Conservation (phyloP, 441 rosid species). For the Arabidopsis lyrata region DNA sequence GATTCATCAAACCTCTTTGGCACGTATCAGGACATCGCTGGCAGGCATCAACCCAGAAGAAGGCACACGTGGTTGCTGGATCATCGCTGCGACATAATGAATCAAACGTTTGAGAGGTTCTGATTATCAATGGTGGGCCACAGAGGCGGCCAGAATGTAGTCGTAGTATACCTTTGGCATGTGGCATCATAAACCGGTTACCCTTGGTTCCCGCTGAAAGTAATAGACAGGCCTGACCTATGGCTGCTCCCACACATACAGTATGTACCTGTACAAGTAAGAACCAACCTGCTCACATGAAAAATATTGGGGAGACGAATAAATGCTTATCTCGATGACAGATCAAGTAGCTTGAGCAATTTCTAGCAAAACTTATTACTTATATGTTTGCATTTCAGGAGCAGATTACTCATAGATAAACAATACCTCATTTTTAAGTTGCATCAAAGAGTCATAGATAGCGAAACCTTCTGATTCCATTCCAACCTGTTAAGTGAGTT, state of each 20-base stretch:
- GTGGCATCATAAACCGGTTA: slow-evolving; percentile 87
- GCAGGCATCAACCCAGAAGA: slow-evolving; percentile 88
- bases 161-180: slow-evolving; percentile 69
- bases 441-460: slow-evolving; percentile 86
- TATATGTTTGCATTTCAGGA: slow-evolving; percentile 2
- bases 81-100: slow-evolving; percentile 63
- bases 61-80: slow-evolving; percentile 84
- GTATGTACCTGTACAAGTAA: slow-evolving; percentile 69
- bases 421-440: slow-evolving; percentile 65
- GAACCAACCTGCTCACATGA: slow-evolving; percentile 11
- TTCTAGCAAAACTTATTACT: not conserved
- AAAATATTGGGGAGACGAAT: slow-evolving; percentile 18
- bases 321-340: not conserved
- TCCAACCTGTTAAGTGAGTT: slow-evolving; percentile 62
- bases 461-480: slow-evolving; percentile 95
- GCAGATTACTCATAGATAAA: not conserved
- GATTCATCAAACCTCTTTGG: slow-evolving; percentile 71
- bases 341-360: not conserved
- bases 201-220: slow-evolving; percentile 88
- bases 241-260: slow-evolving; percentile 77
- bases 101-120: slow-evolving; percentile 19
- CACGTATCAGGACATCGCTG: slow-evolving; percentile 81
- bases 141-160: slow-evolving; percentile 16
- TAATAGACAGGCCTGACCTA: slow-evolving; percentile 82
- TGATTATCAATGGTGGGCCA: not conserved